Conservation (phyloP, 2,329 filamentous ascomycete genomes). For the Colletotrichum simmondsii region DNA sequence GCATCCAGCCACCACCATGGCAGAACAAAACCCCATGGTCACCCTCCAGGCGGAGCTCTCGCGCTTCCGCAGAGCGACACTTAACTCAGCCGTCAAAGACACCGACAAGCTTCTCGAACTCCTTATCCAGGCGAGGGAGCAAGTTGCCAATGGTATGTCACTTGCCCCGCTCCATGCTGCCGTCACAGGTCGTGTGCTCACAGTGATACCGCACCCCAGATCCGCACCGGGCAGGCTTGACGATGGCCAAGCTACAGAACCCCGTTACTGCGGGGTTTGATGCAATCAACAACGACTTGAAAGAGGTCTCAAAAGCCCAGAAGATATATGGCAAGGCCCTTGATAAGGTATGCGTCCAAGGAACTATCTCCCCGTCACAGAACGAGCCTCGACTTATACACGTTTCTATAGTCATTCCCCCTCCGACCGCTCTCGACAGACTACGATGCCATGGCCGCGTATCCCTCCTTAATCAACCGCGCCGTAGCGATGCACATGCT, state of each 20-base stretch:
- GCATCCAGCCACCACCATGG: conserved; percentile 40
- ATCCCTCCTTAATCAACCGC: conserved; percentile 84
- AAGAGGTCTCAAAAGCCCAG: conserved; percentile 83
- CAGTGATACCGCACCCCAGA: conserved; percentile 53
- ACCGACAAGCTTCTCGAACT: conserved; percentile 86
- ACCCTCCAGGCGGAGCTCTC: conserved; percentile 78
- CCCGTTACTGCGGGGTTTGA: conserved; percentile 86
- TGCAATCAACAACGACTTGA: conserved; percentile 81
- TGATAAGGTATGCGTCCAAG: conserved; percentile 71
- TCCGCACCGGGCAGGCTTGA: conserved; percentile 76
- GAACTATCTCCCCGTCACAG: not conserved
- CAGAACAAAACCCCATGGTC: conserved; percentile 58
- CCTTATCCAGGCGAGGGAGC: conserved; percentile 77
- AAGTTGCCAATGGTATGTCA: conserved; percentile 74
- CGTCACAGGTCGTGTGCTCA: conserved; percentile 26
- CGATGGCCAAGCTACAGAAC: conserved; percentile 86
- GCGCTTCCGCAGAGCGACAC: conserved; percentile 74
- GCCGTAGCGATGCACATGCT: conserved; percentile 95
- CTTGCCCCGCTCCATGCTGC: conserved; percentile 13
- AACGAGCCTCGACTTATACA: conserved; percentile 31
- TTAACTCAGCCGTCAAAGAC: conserved; percentile 78
- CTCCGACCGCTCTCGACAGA: conserved; percentile 77
- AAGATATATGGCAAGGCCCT: conserved; percentile 87
- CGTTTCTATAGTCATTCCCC: conserved; percentile 47
- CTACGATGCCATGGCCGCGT: conserved; percentile 81